Percentiles rank a stretch among this genome's conserved stretches.
These are phyloP conservation scores for Solanum pennellii DNA, from an alignment of 257 asterid species.

Conservation along the genomic window DNA sequence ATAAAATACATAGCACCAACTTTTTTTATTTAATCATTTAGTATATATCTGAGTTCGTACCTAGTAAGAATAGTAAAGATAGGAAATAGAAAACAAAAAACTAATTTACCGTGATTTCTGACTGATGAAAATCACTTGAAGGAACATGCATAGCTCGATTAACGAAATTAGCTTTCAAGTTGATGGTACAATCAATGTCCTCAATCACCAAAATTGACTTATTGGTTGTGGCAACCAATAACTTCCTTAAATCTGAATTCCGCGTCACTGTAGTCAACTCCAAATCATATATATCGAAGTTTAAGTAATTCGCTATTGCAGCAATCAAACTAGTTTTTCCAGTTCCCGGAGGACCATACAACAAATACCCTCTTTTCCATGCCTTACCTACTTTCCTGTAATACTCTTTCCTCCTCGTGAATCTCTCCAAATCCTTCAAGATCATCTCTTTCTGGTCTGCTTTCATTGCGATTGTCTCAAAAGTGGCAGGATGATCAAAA, in stretches of 20 bases:
- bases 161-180: conserved; percentile 1
- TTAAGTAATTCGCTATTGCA: background rate
- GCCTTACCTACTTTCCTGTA: conserved; percentile 20
- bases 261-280: background rate
- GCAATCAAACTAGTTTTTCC: background rate
- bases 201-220: conserved; percentile 11
- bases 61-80: background rate
- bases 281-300: background rate
- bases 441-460: background rate
- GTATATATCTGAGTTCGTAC: too few relatives aligned
- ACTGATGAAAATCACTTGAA: background rate
- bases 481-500: conserved; percentile 23
- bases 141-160: background rate
- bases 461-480: conserved; percentile 17
- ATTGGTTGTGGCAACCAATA: background rate
- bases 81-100: background rate
- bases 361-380: conserved; percentile 21
- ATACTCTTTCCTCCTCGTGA: conserved; percentile 4
- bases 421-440: conserved; percentile 9
- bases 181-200: conserved; percentile 14
- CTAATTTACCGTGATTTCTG: background rate
- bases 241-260: background rate
- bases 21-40: background rate
- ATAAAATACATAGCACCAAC: background rate
- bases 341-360: conserved; percentile 5